These are phyloP conservation scores for Gracilariopsis chorda DNA, from an alignment of 23 red algal genomes.

Conservation along the genomic window DNA sequence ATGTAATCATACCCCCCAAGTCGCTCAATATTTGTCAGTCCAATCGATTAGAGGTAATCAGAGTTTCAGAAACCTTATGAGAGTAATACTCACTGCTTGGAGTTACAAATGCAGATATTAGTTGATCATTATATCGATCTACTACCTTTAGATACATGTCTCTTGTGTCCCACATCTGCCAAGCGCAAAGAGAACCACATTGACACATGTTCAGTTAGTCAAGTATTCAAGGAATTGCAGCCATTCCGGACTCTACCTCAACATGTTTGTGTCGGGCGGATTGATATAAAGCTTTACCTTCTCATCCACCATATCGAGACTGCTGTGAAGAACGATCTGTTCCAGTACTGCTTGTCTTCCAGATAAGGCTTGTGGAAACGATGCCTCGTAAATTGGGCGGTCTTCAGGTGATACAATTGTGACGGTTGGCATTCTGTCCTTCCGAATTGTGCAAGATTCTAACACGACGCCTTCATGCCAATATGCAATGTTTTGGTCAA, in stretches of 20 bases:
- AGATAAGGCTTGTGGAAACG: slow-evolving; percentile 60
- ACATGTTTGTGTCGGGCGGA: too few species aligned
- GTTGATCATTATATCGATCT: slow-evolving; percentile 69
- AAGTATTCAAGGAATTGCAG: too few species aligned
- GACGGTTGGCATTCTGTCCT: slow-evolving; percentile 58
- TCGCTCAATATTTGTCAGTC: too few species aligned
- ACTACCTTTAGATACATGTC: slow-evolving; percentile 71
- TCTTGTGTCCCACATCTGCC: slow-evolving; percentile 53
- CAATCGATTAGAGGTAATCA: too few species aligned
- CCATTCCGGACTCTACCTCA: too few species aligned
- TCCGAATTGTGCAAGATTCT: too few species aligned
- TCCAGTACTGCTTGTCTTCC: slow-evolving; percentile 49
- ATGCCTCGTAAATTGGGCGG: slow-evolving; percentile 38
- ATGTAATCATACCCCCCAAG: too few species aligned
- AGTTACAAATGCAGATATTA: slow-evolving; percentile 74
- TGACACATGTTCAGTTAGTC: too few species aligned
- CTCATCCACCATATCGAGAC: slow-evolving; percentile 85
- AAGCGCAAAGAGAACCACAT: background rate
- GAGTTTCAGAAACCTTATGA: background rate
- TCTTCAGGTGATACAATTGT: slow-evolving; percentile 51
- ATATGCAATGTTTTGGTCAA: too few species aligned
- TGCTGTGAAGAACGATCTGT: slow-evolving; percentile 64
- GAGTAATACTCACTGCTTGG: slow-evolving; percentile 49
- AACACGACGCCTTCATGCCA: too few species aligned
- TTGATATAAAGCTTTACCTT: slow-evolving; percentile 47